phyloP scores from a whole-genome alignment of 495 filamentous ascomycete species.

The Aspergillus bertholletiae region DNA sequence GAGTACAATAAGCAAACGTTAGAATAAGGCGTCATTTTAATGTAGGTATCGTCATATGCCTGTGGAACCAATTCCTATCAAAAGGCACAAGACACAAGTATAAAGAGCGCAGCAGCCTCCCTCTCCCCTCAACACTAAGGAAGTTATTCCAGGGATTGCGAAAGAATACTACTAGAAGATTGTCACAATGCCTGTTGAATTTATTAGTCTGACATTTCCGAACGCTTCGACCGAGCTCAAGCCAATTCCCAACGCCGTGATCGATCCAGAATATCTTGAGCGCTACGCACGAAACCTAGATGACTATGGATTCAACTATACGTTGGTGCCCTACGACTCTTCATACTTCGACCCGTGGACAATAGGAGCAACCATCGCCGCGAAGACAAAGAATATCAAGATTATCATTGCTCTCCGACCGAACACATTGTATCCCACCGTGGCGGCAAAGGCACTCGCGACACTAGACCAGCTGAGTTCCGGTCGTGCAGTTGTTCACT shows the following conservation, averaged over 20 bases:
- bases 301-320: conserved; percentile 53
- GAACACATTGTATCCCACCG: conserved; percentile 53
- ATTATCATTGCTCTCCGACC: conserved; percentile 55
- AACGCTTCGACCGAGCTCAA: conserved; percentile 48
- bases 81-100: neutral
- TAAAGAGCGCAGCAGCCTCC: neutral
- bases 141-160: neutral
- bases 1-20: too few species aligned
- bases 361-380: conserved; percentile 46
- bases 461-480: conserved; percentile 49
- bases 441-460: conserved; percentile 53
- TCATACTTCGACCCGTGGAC: conserved; percentile 51
- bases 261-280: conserved; percentile 44
- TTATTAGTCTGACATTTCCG: conserved; percentile 50
- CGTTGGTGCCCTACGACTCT: conserved; percentile 50
- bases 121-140: too few species aligned
- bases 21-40: conserved; percentile 2
- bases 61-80: too few species aligned
- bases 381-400: conserved; percentile 50
- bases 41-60: neutral
- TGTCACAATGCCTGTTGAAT: conserved; percentile 48
- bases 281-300: conserved; percentile 50
- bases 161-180: neutral
- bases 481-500: conserved; percentile 52
- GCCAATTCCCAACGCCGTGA: conserved; percentile 40